These are phyloP conservation scores for Mollisiaceae sp. DNA, from an alignment of 2,329 filamentous ascomycete species.

Conservation along the genomic window DNA sequence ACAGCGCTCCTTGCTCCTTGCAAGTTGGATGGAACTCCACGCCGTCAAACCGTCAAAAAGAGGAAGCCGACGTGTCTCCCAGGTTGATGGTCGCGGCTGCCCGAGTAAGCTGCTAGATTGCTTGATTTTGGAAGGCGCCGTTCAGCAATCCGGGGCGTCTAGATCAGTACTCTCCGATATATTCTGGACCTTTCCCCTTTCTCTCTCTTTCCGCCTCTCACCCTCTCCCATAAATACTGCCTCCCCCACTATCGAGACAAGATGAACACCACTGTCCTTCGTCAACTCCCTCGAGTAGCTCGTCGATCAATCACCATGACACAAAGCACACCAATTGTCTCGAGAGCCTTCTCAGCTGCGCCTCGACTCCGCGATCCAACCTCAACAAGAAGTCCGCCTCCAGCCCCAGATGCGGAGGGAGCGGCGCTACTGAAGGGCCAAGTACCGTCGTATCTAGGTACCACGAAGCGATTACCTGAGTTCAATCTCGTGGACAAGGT, in stretches of 20 bases:
- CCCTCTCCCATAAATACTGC: background rate
- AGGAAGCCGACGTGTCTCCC: constrained; percentile 1
- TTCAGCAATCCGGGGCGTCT: background rate
- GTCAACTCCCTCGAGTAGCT: background rate
- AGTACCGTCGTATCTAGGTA: constrained; percentile 32
- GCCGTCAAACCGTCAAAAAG: background rate
- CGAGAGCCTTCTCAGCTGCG: constrained; percentile 18
- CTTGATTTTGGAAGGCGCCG: background rate
- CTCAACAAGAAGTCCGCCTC: constrained; percentile 20
- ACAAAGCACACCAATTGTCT: constrained; percentile 1
- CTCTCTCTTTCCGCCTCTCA: background rate
- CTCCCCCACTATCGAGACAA: background rate
- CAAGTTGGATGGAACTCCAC: background rate
- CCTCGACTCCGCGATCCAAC: constrained; percentile 13
- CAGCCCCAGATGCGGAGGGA: constrained; percentile 27
- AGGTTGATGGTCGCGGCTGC: background rate
- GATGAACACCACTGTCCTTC: constrained; percentile 6
- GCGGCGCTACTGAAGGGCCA: constrained; percentile 20
- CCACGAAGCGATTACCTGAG: constrained; percentile 50
- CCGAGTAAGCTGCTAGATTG: background rate
- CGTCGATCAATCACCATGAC: background rate
- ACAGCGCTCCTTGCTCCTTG: background rate
- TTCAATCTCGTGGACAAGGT: constrained; percentile 73
- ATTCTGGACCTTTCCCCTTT: background rate
- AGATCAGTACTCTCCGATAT: constrained; percentile 9